phyloP scores from a whole-genome alignment of 208 protist genomes.

The Trypanosoma cruzi region DNA sequence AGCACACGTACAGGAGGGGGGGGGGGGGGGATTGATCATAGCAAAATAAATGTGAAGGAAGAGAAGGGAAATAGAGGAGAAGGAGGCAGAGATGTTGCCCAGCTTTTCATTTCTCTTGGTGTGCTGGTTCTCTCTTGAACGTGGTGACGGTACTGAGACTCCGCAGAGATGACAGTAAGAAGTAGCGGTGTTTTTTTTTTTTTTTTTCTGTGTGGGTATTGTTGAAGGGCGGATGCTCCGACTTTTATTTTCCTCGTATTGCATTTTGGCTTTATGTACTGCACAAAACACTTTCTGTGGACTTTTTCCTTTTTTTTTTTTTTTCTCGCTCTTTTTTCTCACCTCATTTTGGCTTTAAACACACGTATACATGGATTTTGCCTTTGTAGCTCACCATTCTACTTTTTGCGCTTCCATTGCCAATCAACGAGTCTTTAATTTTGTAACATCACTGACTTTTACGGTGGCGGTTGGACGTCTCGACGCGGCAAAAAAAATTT shows the following conservation, averaged over 20 bases:
- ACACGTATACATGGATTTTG: too few species aligned
- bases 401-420: too few species aligned
- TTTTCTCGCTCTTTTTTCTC: background rate
- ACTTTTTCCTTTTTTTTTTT: background rate
- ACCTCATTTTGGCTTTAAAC: constrained; percentile 5
- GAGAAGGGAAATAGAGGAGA: too few species aligned
- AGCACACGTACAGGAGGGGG: background rate
- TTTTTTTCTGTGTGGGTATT: background rate
- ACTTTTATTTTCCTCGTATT: background rate
- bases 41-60: too few species aligned
- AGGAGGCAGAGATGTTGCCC: background rate
- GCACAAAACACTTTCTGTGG: background rate
- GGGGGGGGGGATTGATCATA: background rate
- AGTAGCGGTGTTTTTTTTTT: background rate
- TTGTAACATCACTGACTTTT: background rate
- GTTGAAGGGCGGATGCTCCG: too few species aligned
- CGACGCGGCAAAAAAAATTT: background rate
- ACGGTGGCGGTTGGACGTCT: too few species aligned
- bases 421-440: too few species aligned
- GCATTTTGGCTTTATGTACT: background rate
- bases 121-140: constrained; percentile 10
- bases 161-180: background rate
- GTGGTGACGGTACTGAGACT: background rate
- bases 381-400: too few species aligned
- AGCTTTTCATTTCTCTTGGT: background rate